These are phyloP conservation scores for Yarrowia divulgata DNA, from an alignment of 805 yeast species.

Conservation along the genomic window DNA sequence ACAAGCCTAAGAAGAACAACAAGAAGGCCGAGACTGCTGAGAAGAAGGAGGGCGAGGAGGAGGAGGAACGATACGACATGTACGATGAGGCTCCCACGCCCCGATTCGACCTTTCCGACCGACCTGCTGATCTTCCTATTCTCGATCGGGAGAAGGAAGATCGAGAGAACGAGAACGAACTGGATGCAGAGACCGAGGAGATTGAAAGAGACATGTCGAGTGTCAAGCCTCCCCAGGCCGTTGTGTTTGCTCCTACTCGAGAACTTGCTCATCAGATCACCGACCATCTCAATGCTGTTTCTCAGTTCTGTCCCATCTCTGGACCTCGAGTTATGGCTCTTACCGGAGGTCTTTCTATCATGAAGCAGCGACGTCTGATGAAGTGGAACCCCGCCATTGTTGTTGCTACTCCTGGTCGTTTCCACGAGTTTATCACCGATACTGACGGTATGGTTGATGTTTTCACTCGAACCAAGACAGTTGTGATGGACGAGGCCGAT, in stretches of 20 bases:
- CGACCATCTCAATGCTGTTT: constrained; percentile 65
- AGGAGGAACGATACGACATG: neutral
- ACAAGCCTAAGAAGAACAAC: neutral
- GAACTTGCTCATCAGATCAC: constrained; percentile 95
- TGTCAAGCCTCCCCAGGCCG: constrained; percentile 63
- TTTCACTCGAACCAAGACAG: constrained; percentile 56
- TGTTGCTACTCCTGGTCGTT: constrained; percentile 96
- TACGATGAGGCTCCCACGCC: constrained; percentile 8
- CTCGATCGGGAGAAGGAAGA: constrained; percentile 42
- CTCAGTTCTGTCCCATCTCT: constrained; percentile 61
- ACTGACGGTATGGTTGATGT: constrained; percentile 51
- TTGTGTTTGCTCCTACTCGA: constrained; percentile 93
- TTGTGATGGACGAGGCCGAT: constrained; percentile 95
- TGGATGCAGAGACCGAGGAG: constrained; percentile 6
- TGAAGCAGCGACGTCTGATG: constrained; percentile 85
- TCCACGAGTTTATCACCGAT: constrained; percentile 69
- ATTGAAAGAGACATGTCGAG: constrained; percentile 40
- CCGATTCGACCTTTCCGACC: neutral
- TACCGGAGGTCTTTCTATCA: constrained; percentile 95
- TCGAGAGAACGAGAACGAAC: constrained; percentile 40
- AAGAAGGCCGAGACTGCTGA: neutral
- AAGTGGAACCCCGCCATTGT: constrained; percentile 73
- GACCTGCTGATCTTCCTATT: constrained; percentile 59
- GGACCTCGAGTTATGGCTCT: constrained; percentile 71
- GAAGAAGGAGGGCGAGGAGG: neutral